These are phyloP conservation scores for Pelargonium hybrid DNA, from an alignment of 441 rosid species.

Conservation along the genomic window DNA sequence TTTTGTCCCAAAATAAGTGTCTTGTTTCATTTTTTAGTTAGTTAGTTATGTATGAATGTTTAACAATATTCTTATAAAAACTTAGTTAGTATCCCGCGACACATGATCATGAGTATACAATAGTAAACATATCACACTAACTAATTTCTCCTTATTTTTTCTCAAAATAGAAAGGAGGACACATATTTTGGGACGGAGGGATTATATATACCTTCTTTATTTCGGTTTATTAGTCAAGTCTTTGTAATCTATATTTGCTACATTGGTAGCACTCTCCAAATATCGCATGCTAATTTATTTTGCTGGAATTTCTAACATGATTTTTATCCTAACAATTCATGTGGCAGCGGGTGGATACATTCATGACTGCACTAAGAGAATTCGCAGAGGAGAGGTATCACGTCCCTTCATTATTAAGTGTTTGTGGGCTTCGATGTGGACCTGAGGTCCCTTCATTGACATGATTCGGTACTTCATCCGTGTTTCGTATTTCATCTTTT, in stretches of 20 bases:
- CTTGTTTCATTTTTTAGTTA: no score
- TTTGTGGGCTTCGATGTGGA: conserved; percentile 10
- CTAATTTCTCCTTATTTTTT: no score
- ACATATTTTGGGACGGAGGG: no score
- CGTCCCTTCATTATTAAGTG: conserved; percentile 8
- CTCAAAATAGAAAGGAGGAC: no score
- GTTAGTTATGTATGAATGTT: no score
- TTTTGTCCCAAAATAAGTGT: no score
- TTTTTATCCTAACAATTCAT: conserved; percentile 19
- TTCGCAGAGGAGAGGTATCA: conserved; percentile 85
- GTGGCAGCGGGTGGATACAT: conserved; percentile 62
- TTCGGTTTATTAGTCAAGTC: not conserved
- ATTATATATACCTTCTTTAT: not conserved
- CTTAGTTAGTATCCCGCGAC: no score
- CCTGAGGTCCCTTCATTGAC: not conserved
- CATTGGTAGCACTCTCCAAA: not conserved
- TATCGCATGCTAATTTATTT: conserved; percentile 7
- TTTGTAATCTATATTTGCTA: no score
- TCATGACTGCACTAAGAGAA: conserved; percentile 66
- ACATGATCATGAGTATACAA: no score
- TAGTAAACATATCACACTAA: no score
- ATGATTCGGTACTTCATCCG: conserved; percentile 9
- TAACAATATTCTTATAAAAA: no score
- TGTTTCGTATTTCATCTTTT: conserved; percentile 20
- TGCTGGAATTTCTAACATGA: not conserved